Percentiles rank a stretch among this genome's conserved stretches.
Conservation (phyloP, 371 early-diverging fungal genomes). For the Umbelopsis sp. region DNA sequence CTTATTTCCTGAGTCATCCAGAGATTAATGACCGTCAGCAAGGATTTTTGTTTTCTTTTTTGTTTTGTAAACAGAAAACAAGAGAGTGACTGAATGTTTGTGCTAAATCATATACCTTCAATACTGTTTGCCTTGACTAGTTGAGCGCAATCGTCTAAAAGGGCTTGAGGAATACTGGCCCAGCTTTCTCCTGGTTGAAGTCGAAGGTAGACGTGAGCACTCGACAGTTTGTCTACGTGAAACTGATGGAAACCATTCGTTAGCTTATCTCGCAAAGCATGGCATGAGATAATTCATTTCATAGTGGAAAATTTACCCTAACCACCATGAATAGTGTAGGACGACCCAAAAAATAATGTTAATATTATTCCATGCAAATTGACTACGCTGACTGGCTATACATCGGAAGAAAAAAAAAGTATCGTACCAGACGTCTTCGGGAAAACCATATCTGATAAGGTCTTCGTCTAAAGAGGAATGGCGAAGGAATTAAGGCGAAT, state of each 20-base stretch:
- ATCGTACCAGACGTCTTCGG: slow-evolving; percentile 87
- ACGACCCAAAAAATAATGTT: background rate
- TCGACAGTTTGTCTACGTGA: slow-evolving; percentile 96
- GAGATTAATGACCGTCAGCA: background rate
- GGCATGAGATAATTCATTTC: background rate
- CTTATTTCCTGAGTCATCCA: slow-evolving; percentile 44
- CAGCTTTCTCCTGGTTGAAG: slow-evolving; percentile 73
- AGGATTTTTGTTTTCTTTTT: background rate
- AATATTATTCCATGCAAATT: background rate
- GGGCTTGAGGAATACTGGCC: slow-evolving; percentile 76
- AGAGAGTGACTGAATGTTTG: background rate
- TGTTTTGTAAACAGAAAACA: background rate
- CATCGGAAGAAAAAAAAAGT: background rate
- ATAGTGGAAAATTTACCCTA: slow-evolving; percentile 10
- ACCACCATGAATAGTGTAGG: background rate
- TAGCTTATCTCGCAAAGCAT: background rate
- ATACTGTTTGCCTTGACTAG: slow-evolving; percentile 96
- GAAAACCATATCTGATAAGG: slow-evolving; percentile 92
- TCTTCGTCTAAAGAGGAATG: slow-evolving; percentile 75
- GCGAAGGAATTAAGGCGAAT: background rate
- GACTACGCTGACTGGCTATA: too few species aligned
- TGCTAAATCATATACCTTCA: slow-evolving; percentile 58
- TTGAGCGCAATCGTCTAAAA: slow-evolving; percentile 89
- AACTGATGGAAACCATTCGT: slow-evolving; percentile 55
- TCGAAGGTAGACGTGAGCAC: slow-evolving; percentile 96